These are phyloP conservation scores for Podaxis carcinomalis DNA, from an alignment of 768 basidiomycete species.

Conservation along the genomic window DNA sequence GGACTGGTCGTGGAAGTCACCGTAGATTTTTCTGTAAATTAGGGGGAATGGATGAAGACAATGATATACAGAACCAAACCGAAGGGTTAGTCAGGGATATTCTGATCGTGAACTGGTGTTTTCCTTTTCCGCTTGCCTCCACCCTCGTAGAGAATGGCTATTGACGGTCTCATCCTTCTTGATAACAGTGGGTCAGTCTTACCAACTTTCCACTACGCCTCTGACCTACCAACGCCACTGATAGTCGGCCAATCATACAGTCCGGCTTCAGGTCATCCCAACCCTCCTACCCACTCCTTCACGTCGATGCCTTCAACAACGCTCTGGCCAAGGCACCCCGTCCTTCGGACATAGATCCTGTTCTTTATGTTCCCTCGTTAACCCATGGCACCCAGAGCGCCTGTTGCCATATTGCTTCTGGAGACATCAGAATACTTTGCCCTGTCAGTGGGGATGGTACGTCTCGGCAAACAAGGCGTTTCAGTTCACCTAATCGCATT, in stretches of 20 bases:
- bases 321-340: slow-evolving; percentile 56
- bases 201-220: slow-evolving; percentile 9
- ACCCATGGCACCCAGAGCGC: slow-evolving; percentile 55
- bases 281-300: slow-evolving; percentile 75
- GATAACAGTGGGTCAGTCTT: slow-evolving; percentile 65
- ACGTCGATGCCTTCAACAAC: slow-evolving; percentile 81
- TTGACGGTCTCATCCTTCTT: slow-evolving; percentile 79
- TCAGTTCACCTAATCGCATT: slow-evolving; percentile 14
- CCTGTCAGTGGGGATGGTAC: slow-evolving; percentile 83
- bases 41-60: not conserved
- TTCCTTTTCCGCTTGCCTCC: not conserved
- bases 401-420: slow-evolving; percentile 77
- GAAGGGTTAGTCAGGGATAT: not conserved
- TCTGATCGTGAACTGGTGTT: not conserved
- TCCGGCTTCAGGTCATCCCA: slow-evolving; percentile 82
- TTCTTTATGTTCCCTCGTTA: slow-evolving; percentile 60
- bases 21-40: slow-evolving; percentile 19
- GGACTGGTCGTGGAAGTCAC: slow-evolving; percentile 75
- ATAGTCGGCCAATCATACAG: slow-evolving; percentile 78
- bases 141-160: slow-evolving; percentile 45
- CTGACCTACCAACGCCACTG: slow-evolving; percentile 18
- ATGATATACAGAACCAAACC: not conserved
- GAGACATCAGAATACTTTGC: slow-evolving; percentile 73
- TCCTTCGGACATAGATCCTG: slow-evolving; percentile 62
- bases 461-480: slow-evolving; percentile 22